Percentiles rank a stretch among this genome's conserved stretches.
Conservation (phyloP, 2,329 filamentous ascomycete species). For the Pezicula rhizophila region DNA sequence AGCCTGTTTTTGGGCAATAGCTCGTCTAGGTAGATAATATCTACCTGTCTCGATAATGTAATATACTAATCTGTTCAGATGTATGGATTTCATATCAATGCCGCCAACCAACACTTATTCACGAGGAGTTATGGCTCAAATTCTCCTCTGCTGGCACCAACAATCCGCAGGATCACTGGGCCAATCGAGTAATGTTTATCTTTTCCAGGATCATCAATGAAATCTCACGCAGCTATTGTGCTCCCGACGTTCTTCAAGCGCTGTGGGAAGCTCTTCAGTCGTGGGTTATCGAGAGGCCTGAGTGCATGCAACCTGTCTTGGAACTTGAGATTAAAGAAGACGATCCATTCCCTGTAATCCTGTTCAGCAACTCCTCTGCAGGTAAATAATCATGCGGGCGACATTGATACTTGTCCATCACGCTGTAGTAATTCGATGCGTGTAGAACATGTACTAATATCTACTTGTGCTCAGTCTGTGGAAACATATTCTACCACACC, state of each 20-base stretch:
- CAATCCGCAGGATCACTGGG: background rate
- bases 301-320: background rate
- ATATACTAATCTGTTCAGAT: too few species aligned
- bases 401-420: too few species aligned
- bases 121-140: background rate
- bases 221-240: too few species aligned
- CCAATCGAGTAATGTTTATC: background rate
- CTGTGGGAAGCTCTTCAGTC: background rate
- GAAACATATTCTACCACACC: constrained; percentile 3
- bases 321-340: background rate
- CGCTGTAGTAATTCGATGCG: too few species aligned
- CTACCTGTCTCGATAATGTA: background rate
- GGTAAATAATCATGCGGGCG: too few species aligned
- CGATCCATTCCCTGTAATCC: background rate
- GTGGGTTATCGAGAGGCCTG: background rate
- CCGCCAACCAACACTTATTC: background rate
- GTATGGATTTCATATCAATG: background rate
- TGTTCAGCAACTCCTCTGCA: constrained; percentile 3
- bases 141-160: background rate
- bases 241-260: background rate
- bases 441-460: background rate
- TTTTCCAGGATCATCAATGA: background rate
- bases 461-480: background rate
- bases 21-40: background rate
- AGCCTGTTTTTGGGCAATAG: too few species aligned